Conservation (phyloP, 2,329 filamentous ascomycete species). For the Cordyceps militaris region DNA sequence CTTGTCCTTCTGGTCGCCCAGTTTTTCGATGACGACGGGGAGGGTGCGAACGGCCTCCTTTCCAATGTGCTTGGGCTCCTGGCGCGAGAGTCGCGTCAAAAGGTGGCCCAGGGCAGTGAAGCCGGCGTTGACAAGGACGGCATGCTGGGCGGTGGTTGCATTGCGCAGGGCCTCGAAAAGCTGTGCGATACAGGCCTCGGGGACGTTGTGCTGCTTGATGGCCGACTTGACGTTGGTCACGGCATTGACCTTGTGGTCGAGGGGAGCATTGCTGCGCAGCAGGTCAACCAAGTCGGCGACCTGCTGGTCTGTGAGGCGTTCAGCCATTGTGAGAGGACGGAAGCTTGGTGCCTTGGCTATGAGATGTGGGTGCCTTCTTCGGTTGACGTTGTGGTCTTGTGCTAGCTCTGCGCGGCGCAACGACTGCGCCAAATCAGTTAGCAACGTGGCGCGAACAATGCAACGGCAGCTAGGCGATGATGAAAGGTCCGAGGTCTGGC, state of each 20-base stretch:
- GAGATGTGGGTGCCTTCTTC: background rate
- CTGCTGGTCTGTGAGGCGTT: constrained; percentile 53
- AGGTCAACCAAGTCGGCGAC: constrained; percentile 46
- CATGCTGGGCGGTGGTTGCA: constrained; percentile 70
- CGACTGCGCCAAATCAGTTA: background rate
- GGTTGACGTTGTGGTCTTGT: background rate
- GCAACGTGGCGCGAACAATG: background rate
- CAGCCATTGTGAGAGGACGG: constrained; percentile 35
- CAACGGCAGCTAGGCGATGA: background rate
- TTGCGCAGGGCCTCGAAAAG: constrained; percentile 78
- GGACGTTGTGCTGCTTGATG: constrained; percentile 90
- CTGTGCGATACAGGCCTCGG: constrained; percentile 60
- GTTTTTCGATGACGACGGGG: constrained; percentile 70
- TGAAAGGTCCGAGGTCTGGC: background rate
- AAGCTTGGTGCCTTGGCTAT: background rate
- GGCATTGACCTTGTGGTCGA: constrained; percentile 63
- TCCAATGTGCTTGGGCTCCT: constrained; percentile 67
- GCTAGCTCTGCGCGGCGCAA: background rate
- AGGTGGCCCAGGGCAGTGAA: constrained; percentile 86
- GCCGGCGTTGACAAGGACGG: constrained; percentile 69
- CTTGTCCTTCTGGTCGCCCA: constrained; percentile 85
- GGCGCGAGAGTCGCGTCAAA: constrained; percentile 75
- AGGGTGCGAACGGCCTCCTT: constrained; percentile 66
- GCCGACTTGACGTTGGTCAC: constrained; percentile 73
- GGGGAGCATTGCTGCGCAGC: constrained; percentile 53